Conservation (phyloP, 1,139 yeast species). For the Hansenula lynferdii region DNA sequence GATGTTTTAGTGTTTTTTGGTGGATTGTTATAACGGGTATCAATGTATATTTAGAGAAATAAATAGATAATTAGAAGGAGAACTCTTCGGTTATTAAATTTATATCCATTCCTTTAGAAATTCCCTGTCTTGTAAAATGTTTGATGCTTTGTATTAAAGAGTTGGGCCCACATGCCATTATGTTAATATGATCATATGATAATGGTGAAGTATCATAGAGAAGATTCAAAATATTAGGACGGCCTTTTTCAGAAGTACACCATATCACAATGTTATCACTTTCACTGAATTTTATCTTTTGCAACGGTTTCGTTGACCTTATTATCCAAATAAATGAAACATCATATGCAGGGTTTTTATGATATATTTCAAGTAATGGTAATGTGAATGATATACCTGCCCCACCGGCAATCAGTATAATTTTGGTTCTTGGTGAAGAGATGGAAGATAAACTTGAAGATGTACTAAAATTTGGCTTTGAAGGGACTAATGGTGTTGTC, state of each 20-base stretch:
- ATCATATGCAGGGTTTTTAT: constrained; percentile 6
- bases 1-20: constrained; percentile 31
- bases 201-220: constrained; percentile 21
- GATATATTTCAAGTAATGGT: constrained; percentile 12
- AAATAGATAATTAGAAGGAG: constrained; percentile 8
- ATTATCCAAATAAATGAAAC: constrained; percentile 16
- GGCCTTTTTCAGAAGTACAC: constrained; percentile 22
- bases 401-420: constrained; percentile 21
- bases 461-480: constrained; percentile 1
- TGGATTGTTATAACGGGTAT: constrained; percentile 26
- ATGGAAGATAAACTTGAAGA: neutral
- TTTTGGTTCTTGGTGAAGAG: constrained; percentile 7
- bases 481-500: neutral
- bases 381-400: constrained; percentile 20
- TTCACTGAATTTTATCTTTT: neutral
- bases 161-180: constrained; percentile 54
- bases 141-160: constrained; percentile 35
- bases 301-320: neutral
- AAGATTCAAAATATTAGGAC: constrained; percentile 37
- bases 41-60: constrained; percentile 16
- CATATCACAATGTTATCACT: constrained; percentile 11
- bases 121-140: constrained; percentile 29
- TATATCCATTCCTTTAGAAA: constrained; percentile 7
- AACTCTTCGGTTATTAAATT: constrained; percentile 21
- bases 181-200: constrained; percentile 32